Conservation (phyloP, 352 stramenopile species). For the Nothophytophthora sp. region DNA sequence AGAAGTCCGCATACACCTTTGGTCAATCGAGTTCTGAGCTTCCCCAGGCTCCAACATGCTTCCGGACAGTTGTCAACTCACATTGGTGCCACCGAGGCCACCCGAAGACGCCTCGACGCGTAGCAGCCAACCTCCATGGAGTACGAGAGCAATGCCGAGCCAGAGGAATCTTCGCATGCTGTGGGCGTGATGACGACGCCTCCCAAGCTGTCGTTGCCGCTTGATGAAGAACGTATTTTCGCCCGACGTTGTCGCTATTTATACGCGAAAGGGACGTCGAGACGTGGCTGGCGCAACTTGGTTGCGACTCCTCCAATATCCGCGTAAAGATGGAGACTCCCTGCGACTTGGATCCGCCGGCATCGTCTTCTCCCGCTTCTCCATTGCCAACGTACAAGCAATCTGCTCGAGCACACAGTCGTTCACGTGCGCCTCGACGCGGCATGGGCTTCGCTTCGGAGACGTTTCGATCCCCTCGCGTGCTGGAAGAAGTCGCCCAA, state of each 20-base stretch:
- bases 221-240: neutral
- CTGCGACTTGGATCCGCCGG: constrained; percentile 12
- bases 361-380: constrained; percentile 7
- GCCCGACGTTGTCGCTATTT: constrained; percentile 15
- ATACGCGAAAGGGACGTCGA: neutral
- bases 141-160: too few species aligned
- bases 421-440: constrained; percentile 12
- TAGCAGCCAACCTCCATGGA: neutral
- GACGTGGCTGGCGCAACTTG: neutral
- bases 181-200: too few species aligned
- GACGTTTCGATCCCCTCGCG: constrained; percentile 30
- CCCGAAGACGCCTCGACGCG: neutral
- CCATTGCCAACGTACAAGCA: constrained; percentile 25
- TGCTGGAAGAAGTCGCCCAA: constrained; percentile 32
- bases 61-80: constrained; percentile 5
- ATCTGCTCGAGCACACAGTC: constrained; percentile 22
- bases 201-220: neutral
- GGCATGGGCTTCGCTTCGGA: constrained; percentile 2
- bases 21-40: too few species aligned
- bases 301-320: too few species aligned
- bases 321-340: constrained; percentile 16
- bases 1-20: too few species aligned
- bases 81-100: constrained; percentile 34
- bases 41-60: too few species aligned
- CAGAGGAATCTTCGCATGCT: too few species aligned